Evolutionary conservation across 768 basidiomycete genomes (phyloP), one percentile per base, ranked within the genome.

Genomic region (Phaffia tasmanica): DNA sequence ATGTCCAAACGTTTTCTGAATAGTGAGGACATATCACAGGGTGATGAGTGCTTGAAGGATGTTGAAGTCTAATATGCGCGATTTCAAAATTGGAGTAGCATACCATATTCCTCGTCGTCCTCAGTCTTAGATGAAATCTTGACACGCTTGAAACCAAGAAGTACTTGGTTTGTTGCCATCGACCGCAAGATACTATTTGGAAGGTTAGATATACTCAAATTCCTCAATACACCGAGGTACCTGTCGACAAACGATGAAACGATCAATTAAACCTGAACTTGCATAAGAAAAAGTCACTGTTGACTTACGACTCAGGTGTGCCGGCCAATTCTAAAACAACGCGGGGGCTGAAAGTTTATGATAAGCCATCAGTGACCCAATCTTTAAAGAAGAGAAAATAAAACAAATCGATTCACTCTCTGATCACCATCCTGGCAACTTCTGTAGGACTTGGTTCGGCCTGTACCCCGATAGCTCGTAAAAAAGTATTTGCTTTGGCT

Each of bases 381-480:
- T n/a, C n/a, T n/a, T n/a, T 42, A 11, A 42, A 42, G 35, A 42
- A 42, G 35, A 11, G n/a, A 4, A 5, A 11, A 42, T 4, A 42
- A 5, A 11, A 5, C 11, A 42, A 42, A 42, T 42, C 11, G 11
- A 11, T 11, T 42, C 35, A 42, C 35, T 72, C 65, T 21, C 57
- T 66, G 27, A 71, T 68, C 5, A 72, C 56, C 55, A 71, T 50
- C 4, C 48, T 51, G 7, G 72, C 72, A 21, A 72, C 75, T 92
- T 72, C 90, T 65, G 89, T 85, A 5, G 91, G 83, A 55, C 84
- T 89, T 4, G 94, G 93, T 72, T 91, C 88, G 53, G 82, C 84
- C 72, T 85, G 86, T 19, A 92, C 88, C 15, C 95, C 94, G 71
- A 89, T 89, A 3, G 87, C 85, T 62, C 81, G 82, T 55, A 99